Percentiles rank a stretch among this genome's conserved stretches.
phyloP scores from a whole-genome alignment of 176 grass and related monocot species.

The Lolium rigidum region DNA sequence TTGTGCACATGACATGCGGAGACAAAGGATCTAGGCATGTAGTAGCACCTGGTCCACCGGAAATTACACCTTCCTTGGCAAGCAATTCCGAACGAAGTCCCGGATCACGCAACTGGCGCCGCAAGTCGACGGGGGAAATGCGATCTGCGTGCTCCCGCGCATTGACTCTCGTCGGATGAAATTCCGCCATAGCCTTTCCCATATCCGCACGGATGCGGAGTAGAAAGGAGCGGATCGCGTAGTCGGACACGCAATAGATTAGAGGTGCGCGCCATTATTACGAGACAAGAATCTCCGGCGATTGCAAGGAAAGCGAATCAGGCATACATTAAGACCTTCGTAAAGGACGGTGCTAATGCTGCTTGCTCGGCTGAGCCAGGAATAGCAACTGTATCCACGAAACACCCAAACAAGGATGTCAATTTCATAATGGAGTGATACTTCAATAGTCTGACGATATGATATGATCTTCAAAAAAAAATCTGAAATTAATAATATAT shows the following conservation, averaged over 20 bases:
- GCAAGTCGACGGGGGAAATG: neutral
- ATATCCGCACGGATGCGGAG: conserved; percentile 35
- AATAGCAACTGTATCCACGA: neutral
- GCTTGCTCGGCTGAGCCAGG: neutral
- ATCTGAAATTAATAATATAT: too few species aligned
- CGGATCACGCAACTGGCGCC: conserved; percentile 19
- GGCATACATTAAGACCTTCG: neutral
- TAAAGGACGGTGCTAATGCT: conserved; percentile 14
- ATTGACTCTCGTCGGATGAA: conserved; percentile 31
- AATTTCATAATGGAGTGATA: too few species aligned
- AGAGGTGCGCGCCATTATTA: neutral
- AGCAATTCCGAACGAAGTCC: neutral
- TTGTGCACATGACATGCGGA: neutral
- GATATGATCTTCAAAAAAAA: too few species aligned
- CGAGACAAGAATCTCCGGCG: conserved; percentile 8
- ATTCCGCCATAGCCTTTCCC: conserved; percentile 3
- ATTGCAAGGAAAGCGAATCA: neutral
- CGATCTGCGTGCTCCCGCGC: neutral
- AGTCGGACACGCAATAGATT: conserved; percentile 32
- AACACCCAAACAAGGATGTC: too few species aligned
- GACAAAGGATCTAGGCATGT: neutral
- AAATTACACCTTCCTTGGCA: neutral
- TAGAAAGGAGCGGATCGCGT: conserved; percentile 33
- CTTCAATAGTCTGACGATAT: too few species aligned
- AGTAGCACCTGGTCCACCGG: neutral